phyloP scores from a whole-genome alignment of 2,329 filamentous ascomycete species.

The Pseudovirgaria hyperparasitica region DNA sequence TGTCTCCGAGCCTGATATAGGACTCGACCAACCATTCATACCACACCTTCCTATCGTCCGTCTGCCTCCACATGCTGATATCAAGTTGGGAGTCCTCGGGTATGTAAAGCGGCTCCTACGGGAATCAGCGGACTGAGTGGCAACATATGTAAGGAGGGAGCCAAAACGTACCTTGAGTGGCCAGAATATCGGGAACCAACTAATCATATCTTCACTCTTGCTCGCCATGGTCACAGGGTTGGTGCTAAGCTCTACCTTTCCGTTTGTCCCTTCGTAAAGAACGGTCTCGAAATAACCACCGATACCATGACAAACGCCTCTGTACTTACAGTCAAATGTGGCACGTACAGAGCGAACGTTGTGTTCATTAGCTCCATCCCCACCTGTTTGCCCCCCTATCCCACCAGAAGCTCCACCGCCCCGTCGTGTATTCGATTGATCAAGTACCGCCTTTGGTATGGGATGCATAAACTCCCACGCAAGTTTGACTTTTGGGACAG shows the following conservation, averaged over 20 bases:
- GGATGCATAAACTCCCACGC: constrained; percentile 76
- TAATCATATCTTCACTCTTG: constrained; percentile 97
- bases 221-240: constrained; percentile 81
- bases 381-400: constrained; percentile 59
- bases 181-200: constrained; percentile 98
- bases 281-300: constrained; percentile 95
- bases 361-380: constrained; percentile 78
- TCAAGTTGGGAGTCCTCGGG: constrained; percentile 77
- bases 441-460: constrained; percentile 46
- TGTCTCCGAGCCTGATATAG: constrained; percentile 51
- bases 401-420: constrained; percentile 55
- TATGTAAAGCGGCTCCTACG: constrained; percentile 71
- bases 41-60: constrained; percentile 92
- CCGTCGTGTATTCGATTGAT: constrained; percentile 41
- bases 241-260: constrained; percentile 75
- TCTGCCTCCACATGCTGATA: constrained; percentile 91
- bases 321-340: constrained; percentile 63
- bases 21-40: constrained; percentile 96
- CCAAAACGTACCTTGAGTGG: constrained; percentile 68
- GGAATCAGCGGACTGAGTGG: constrained; percentile 1
- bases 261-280: constrained; percentile 52
- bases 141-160: not conserved
- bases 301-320: constrained; percentile 79
- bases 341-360: constrained; percentile 71
- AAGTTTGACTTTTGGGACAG: constrained; percentile 47